Evolutionary conservation across 2,329 filamentous ascomycete genomes (phyloP), one percentile per base, ranked within the genome.

Genomic region (Penicillium sp.): DNA sequence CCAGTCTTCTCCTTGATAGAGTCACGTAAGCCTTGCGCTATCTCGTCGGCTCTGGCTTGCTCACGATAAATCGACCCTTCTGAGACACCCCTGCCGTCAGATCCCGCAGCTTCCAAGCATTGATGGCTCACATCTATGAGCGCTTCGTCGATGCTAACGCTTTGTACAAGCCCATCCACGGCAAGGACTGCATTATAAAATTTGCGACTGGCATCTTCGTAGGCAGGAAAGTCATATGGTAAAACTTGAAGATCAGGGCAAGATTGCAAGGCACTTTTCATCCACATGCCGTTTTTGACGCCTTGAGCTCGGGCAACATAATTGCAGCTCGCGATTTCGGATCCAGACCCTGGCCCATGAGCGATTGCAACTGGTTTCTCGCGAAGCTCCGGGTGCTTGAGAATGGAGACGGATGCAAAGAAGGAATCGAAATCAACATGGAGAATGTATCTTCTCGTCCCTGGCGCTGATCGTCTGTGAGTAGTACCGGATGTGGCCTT

Each of bases 401-500:
- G 89, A 13, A 86, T 69, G 0, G 93, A 96, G 0, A 98, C 88
- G 0, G 94, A 88, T 50, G 90, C 95, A 68, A 98, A 98, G 71
- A 98, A 98, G 67, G 90, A 93, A 70, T 98, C 94, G 66, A 98
- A 98, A 64, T 98, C 93, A 28, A 98, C 89, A 61, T 98, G 93
- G 63, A 98, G 80, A 45, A 98, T 79, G 60, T 97, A 98, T 43
- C 86, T 76, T 51, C 90, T 78, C 3, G 83, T 71, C 0, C 85
- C 86, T 9, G 79, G 74, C 26, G 76, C 76, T 37, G 76, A 75
- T 59, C 83, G 78, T 48, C 73, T 73, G 75, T 56, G 73, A 5
- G 54, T 65, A 58, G 64, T 77, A 69, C 65, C 64, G 18, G 66
- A 71, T 69, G 65, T 59, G 8, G 65, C 66, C 61, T 84, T 88